Percentiles rank a stretch among this genome's conserved stretches.
These are phyloP conservation scores for Daldinia sp. DNA, from an alignment of 2,329 filamentous ascomycete species.

Conservation along the genomic window DNA sequence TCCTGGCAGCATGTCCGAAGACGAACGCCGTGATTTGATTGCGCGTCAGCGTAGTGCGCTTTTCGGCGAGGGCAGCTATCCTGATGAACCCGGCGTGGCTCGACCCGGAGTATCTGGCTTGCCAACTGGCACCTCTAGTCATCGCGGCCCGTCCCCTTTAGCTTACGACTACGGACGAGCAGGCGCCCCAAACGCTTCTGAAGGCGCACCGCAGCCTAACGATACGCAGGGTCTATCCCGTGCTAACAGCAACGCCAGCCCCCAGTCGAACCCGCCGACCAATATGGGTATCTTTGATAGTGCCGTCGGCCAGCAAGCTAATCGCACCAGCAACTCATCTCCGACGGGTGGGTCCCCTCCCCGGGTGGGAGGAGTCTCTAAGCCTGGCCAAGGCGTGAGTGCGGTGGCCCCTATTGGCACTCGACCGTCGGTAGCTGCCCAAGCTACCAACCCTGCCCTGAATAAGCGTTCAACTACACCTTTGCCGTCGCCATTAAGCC, in stretches of 20 bases:
- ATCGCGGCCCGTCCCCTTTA: constrained; percentile 81
- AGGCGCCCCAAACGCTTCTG: constrained; percentile 51
- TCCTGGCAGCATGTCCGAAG: constrained; percentile 87
- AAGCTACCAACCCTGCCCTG: constrained; percentile 65
- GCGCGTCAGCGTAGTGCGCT: constrained; percentile 93
- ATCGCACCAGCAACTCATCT: constrained; percentile 85
- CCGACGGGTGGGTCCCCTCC: constrained; percentile 81
- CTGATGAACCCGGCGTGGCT: constrained; percentile 71
- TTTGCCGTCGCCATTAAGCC: constrained; percentile 85
- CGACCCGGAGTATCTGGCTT: constrained; percentile 73
- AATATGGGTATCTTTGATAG: constrained; percentile 70
- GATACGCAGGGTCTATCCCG: constrained; percentile 67
- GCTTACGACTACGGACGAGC: constrained; percentile 70
- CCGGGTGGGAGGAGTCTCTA: constrained; percentile 67
- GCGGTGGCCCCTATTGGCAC: constrained; percentile 94
- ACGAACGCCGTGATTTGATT: constrained; percentile 94
- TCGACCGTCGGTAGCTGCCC: constrained; percentile 70
- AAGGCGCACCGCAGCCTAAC: constrained; percentile 56
- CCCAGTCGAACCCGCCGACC: constrained; percentile 70
- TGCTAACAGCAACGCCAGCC: constrained; percentile 86
- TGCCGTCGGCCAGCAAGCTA: constrained; percentile 69
- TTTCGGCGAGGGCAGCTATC: constrained; percentile 76
- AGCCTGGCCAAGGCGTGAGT: constrained; percentile 63
- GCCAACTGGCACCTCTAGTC: constrained; percentile 67
- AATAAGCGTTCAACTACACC: constrained; percentile 90